Evolutionary conservation across 352 stramenopile genomes (phyloP).

Genomic region (Globisporangium acanthophoron): DNA sequence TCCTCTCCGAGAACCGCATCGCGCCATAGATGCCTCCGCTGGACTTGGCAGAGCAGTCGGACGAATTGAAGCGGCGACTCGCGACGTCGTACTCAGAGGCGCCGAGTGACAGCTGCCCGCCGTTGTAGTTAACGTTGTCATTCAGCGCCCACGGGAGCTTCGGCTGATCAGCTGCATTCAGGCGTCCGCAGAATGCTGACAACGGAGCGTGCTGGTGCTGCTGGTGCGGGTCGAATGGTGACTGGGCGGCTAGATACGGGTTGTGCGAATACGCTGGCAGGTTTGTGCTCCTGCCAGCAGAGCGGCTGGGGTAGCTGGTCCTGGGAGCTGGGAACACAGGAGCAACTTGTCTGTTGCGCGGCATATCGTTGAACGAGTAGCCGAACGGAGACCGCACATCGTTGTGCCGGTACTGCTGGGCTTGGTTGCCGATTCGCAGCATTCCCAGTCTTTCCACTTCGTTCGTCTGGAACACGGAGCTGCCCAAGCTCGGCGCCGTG

Average conservation of each 20-base stretch:
- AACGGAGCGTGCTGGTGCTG: not conserved
- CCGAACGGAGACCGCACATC: not conserved
- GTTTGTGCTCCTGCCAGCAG: constrained; percentile 3
- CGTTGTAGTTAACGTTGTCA: constrained; percentile 5
- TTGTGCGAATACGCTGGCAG: constrained; percentile 3
- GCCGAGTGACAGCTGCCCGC: not conserved
- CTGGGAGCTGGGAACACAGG: not conserved
- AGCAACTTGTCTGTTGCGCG: not conserved
- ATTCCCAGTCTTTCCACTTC: constrained; percentile 3
- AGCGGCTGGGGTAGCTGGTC: not conserved
- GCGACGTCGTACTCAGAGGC: constrained; percentile 1
- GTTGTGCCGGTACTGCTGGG: not conserved
- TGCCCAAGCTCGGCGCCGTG: not conserved
- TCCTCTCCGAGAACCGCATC: constrained; percentile 7
- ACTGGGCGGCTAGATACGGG: not conserved
- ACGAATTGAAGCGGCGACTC: not conserved
- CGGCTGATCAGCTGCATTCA: not conserved
- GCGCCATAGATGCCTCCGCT: constrained; percentile 6
- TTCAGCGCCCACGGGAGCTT: constrained; percentile 8
- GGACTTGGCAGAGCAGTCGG: constrained; percentile 2
- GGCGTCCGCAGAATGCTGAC: not conserved
- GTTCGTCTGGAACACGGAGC: constrained; percentile 7
- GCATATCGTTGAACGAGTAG: constrained; percentile 6
- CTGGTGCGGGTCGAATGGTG: constrained; percentile 2
- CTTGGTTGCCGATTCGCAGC: constrained; percentile 8